These are phyloP conservation scores for Taxawa tesnikishii DNA, from an alignment of 2,329 filamentous ascomycete genomes.

Conservation along the genomic window DNA sequence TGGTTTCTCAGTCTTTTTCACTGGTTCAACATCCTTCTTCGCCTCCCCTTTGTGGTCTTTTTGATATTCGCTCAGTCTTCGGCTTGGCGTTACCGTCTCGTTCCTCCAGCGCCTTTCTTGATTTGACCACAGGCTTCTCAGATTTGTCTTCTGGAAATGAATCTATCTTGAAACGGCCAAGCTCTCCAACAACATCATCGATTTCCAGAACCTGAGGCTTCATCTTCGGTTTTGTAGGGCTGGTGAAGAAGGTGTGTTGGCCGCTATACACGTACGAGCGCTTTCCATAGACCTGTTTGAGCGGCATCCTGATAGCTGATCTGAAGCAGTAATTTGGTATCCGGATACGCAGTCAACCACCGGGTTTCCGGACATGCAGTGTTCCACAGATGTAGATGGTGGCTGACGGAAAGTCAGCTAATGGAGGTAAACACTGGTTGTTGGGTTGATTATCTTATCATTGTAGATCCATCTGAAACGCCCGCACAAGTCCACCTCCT, in stretches of 20 bases:
- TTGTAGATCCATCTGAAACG: no score
- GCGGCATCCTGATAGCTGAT: conserved; percentile 18
- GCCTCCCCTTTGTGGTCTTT: no score
- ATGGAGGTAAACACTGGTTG: no score
- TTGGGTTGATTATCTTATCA: conserved; percentile 1
- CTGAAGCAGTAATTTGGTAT: no score
- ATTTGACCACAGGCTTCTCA: not conserved
- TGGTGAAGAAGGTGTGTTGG: conserved; percentile 13
- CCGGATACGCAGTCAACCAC: no score
- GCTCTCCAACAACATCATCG: conserved; percentile 15
- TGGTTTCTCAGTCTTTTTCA: no score
- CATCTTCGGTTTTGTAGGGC: conserved; percentile 11
- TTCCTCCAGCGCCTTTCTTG: not conserved
- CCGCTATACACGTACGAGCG: conserved; percentile 17
- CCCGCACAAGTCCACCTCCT: no score
- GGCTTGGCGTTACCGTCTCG: not conserved
- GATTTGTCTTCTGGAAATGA: not conserved
- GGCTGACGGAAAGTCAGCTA: no score
- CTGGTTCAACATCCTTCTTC: no score
- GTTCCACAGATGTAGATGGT: no score
- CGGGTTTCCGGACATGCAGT: no score
- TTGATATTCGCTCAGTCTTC: not conserved
- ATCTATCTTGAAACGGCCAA: conserved; percentile 11
- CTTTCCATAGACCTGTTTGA: conserved; percentile 26
- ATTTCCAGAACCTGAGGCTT: conserved; percentile 9